Base-by-base conservation (phyloP, 306 rosid genomes). In the Vicia faba region DNA sequence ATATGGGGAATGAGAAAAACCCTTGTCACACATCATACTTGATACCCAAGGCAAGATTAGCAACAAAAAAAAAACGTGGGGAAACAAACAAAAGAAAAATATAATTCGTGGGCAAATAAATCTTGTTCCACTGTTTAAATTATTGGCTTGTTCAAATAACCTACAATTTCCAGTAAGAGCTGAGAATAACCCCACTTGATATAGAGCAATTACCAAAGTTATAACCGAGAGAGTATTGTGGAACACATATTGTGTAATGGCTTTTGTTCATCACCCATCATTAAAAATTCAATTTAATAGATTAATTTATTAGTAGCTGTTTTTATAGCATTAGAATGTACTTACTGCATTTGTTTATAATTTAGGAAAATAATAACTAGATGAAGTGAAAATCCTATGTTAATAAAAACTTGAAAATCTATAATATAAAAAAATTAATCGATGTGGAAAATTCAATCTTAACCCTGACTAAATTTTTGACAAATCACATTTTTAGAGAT, bases 21-120 rank as follows among this genome's bases (percentile, higher is more conserved):
- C 12, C 25, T 49, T 50, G 43, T 38, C 14, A 62, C 54, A 61
- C 35, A 28, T 26, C 69, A 46, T 9, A 13, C 53, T 58, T 66
- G 61, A 57, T 49, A 48, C 36, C 53, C 56, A 49, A 55, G 57
- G 63, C 57, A 69, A 56, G 10, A 36, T 16, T 64, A 13, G 46
- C 28, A 10, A 31, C 4, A 29, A 29, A 8, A 61, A 10, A 59
- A 0, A n/a, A n/a, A n/a, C n/a, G 39, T n/a, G 26, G 35, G 50
- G 16, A 10, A 19, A 66, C 15, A 66, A 74, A 57, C 36, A 2
- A 58, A 4, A 45, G 28, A 39, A 68, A 67, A 19, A 66, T 20
- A 15, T 2, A 7, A 26, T 16, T 28, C 46, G 11, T 53, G 12
- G 18, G 38, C 9, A 12, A 61, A 43, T 31, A 38, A 60, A 61